Evolutionary conservation across 2,329 filamentous ascomycete species (phyloP).

Genomic region (Colletotrichum sp.): DNA sequence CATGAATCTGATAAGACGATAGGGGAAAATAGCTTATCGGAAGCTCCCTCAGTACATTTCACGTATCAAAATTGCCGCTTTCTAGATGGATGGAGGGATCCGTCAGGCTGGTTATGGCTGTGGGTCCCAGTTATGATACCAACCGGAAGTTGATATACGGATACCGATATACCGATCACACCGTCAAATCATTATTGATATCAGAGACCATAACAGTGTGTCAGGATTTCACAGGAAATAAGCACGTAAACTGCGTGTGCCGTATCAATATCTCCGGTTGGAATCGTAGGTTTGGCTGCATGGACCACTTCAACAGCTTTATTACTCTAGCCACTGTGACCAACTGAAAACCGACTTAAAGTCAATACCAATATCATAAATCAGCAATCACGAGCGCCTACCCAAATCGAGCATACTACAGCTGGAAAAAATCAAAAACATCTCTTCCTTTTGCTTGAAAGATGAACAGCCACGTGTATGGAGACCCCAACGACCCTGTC

Average conservation of each 20-base stretch:
- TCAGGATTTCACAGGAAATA: background rate
- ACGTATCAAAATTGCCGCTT: background rate
- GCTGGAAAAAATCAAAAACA: background rate
- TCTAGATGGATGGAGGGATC: background rate
- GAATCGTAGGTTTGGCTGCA: background rate
- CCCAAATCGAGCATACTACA: rapidly evolving
- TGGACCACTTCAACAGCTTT: background rate
- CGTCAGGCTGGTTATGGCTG: background rate
- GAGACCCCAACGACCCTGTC: background rate
- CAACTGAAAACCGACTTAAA: background rate
- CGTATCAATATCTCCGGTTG: background rate
- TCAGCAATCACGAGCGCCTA: background rate
- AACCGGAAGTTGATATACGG: background rate
- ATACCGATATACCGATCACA: background rate
- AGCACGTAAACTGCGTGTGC: background rate
- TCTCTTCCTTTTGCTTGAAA: background rate
- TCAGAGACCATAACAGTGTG: background rate
- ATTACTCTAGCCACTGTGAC: background rate
- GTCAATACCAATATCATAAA: background rate
- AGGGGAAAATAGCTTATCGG: background rate
- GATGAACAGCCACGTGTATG: background rate
- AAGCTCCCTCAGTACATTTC: background rate
- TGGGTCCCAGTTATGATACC: background rate
- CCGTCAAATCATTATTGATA: background rate
- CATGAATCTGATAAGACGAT: background rate